These are phyloP conservation scores for Stemphylium lycopersici DNA, from an alignment of 2,329 filamentous ascomycete genomes.

Conservation along the genomic window DNA sequence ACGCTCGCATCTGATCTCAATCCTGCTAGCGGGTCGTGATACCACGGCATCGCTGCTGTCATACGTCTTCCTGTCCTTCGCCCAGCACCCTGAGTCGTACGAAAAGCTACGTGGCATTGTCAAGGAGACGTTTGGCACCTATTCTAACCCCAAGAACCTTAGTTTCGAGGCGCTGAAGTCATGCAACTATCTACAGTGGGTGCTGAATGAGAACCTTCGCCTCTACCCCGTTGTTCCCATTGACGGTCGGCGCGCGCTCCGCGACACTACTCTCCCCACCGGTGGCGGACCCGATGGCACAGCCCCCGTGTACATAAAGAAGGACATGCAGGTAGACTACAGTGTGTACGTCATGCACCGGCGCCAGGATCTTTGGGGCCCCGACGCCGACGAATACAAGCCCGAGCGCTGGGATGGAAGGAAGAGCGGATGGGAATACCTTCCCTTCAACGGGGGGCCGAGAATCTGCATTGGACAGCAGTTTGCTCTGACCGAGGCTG, in stretches of 20 bases:
- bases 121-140: slow-evolving; percentile 51
- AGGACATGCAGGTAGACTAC: slow-evolving; percentile 38
- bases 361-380: slow-evolving; percentile 46
- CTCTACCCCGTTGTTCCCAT: slow-evolving; percentile 44
- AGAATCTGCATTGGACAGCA: slow-evolving; percentile 44
- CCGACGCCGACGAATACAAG: slow-evolving; percentile 44
- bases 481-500: slow-evolving; percentile 42
- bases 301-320: slow-evolving; percentile 41
- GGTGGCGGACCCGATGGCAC: slow-evolving; percentile 46
- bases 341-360: slow-evolving; percentile 43
- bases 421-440: slow-evolving; percentile 38
- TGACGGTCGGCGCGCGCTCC: slow-evolving; percentile 37
- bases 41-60: slow-evolving; percentile 82
- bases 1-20: slow-evolving; percentile 80
- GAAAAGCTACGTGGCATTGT: slow-evolving; percentile 45
- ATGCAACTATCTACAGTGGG: slow-evolving; percentile 41
- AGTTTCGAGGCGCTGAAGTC: slow-evolving; percentile 49
- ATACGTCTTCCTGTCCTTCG: slow-evolving; percentile 65
- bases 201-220: slow-evolving; percentile 44
- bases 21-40: slow-evolving; percentile 83
- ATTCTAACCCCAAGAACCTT: slow-evolving; percentile 45
- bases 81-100: slow-evolving; percentile 47
- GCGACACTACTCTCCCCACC: slow-evolving; percentile 42
- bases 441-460: slow-evolving; percentile 44
- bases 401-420: slow-evolving; percentile 47